A percentile compares a stretch with the other conserved stretches of the same genome.
phyloP scores from a whole-genome alignment of 805 yeast genomes.

The Schwanniomyces vanrijiae region DNA sequence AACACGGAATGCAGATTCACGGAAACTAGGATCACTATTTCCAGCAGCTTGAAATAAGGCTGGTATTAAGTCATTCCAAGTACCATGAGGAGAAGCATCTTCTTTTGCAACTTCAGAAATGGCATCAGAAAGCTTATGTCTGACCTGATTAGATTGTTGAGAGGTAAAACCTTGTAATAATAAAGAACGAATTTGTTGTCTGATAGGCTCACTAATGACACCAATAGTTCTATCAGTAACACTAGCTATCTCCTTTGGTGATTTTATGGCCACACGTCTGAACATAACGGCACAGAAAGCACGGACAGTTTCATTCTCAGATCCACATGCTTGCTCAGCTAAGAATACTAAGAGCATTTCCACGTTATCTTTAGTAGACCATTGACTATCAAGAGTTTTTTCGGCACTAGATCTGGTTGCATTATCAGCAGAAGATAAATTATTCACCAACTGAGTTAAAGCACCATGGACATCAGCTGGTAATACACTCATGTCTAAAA shows the following conservation, averaged over 20 bases:
- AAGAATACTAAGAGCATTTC: slow-evolving; percentile 73
- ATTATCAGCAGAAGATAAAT: slow-evolving; percentile 80
- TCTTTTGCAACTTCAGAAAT: slow-evolving; percentile 86
- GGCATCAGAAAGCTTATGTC: slow-evolving; percentile 93
- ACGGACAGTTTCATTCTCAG: slow-evolving; percentile 53
- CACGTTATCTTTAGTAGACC: slow-evolving; percentile 69
- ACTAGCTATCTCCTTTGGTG: slow-evolving; percentile 65
- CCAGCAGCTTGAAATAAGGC: slow-evolving; percentile 68
- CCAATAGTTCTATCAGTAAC: slow-evolving; percentile 81
- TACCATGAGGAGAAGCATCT: slow-evolving; percentile 50
- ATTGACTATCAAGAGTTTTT: slow-evolving; percentile 63
- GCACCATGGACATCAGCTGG: slow-evolving; percentile 62
- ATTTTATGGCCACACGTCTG: slow-evolving; percentile 78
- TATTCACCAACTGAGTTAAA: slow-evolving; percentile 55
- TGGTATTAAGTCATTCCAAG: slow-evolving; percentile 80
- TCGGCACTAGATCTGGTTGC: slow-evolving; percentile 77
- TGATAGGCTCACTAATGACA: slow-evolving; percentile 56
- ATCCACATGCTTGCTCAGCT: slow-evolving; percentile 73
- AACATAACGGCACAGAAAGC: slow-evolving; percentile 86
- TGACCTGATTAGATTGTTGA: slow-evolving; percentile 69
- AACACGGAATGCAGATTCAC: slow-evolving; percentile 91
- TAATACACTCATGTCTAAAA: slow-evolving; percentile 39
- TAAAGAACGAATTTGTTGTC: slow-evolving; percentile 59
- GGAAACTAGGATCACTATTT: slow-evolving; percentile 57
- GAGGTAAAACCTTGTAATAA: slow-evolving; percentile 73